Base-by-base conservation (phyloP, 1,139 yeast species). In the Yamadazyma diddensiae region DNA sequence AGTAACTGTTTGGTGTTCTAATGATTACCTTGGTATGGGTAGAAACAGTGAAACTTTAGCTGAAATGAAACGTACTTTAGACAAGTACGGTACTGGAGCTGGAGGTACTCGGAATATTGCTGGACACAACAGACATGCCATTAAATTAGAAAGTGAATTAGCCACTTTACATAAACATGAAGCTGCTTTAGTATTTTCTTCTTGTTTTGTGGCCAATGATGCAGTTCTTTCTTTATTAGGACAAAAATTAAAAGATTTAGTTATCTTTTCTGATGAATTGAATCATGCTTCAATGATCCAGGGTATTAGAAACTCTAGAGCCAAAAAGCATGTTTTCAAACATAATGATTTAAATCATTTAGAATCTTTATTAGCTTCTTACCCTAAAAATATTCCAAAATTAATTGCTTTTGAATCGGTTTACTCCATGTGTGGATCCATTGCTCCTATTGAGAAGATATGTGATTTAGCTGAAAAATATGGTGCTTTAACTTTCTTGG, bases 81-180 rank as follows among this genome's bases (percentile, higher is more conserved):
- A 83, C 52, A 81, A 78, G 66, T 92, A 92, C 57, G 99, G 99
- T 48, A 83, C 95, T 10, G 99, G 99, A 50, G 95, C 98, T 11
- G 99, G 99, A 52, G 99, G 99, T 47, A 92, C 99, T 34, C 78
- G 99, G 56, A 92, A 92, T 65, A 92, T 92, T 56, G 98, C 99
- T 2, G 99, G 99, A 37, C 98, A 94, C 62, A 94, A 92, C 63
- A 62, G 68, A 39, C 94, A 85, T 52, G 95, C 97, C 15, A 78
- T 92, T 54, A 74, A 72, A 46, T 75, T 92, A 54, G 99, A 92
- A 62, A 70, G 83, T 13, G 90, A 87, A 49, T 57, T 88, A 34
- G 97, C 98, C 11, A 80, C 87, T 26, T 74, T 92, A 52, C 98
- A 92, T 66, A 84, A 85, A 59, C 94, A 90, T 57, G 97, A 87